Evolutionary conservation across 2,329 filamentous ascomycete species (phyloP).

Genomic region (Talaromyces sp.): DNA sequence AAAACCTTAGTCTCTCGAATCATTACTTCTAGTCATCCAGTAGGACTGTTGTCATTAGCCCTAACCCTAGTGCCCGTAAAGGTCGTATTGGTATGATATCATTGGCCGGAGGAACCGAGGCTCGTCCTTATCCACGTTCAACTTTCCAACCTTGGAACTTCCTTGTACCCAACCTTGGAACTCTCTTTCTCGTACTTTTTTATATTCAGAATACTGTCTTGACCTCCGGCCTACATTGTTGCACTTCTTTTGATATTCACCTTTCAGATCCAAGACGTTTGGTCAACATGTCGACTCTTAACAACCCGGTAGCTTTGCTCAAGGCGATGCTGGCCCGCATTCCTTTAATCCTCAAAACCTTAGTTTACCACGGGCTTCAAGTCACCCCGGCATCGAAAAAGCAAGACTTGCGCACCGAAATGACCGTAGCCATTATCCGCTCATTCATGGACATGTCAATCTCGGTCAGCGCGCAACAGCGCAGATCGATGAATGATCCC

Average conservation of each 20-base stretch:
- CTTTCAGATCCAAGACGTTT: background rate
- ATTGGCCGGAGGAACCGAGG: constrained; percentile 2
- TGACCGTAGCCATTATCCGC: constrained; percentile 70
- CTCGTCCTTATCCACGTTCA: background rate
- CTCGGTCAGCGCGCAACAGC: constrained; percentile 62
- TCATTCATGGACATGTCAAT: constrained; percentile 53
- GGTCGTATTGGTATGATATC: background rate
- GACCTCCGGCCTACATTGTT: no score
- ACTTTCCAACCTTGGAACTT: background rate
- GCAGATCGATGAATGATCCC: constrained; percentile 57
- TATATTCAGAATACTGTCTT: no score
- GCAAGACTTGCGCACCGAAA: constrained; percentile 71
- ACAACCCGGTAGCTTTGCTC: constrained; percentile 29
- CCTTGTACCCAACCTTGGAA: background rate
- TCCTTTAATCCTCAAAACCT: constrained; percentile 43
- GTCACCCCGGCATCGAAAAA: constrained; percentile 68
- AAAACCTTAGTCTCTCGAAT: background rate
- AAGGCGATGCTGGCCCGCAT: constrained; percentile 38
- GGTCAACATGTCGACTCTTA: constrained; percentile 26
- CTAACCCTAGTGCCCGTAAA: background rate
- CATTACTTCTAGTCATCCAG: no score
- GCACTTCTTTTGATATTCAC: background rate
- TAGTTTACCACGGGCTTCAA: constrained; percentile 50
- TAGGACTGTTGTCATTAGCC: background rate
- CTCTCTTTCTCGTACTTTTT: background rate